Evolutionary conservation across 192 early-diverging fungal species (phyloP), one percentile per base, ranked within the genome.

Genomic region (Gryganskiella cystojenkinii): DNA sequence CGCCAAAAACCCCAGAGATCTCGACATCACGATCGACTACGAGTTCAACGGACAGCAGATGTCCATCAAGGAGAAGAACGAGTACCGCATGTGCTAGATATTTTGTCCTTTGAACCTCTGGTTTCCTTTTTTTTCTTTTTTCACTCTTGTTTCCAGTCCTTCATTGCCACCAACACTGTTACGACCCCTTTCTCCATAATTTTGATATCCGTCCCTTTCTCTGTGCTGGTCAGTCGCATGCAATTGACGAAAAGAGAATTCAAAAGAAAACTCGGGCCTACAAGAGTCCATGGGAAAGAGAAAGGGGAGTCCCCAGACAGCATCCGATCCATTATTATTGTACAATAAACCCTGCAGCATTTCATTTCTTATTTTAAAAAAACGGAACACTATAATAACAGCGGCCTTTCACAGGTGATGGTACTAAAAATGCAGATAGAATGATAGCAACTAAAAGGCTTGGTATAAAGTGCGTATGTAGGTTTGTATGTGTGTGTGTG

Each of bases 1-100:
- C 69, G 83, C 71, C 47, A 85, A 82, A 65, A 99, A 99, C 85
- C 91, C 93, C 45, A 89, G 98, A 71, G 96, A 99, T 80, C 83
- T 98, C 45, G 96, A 98, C 69, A 97, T 99, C 70, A 83, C 70
- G 37, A 92, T 99, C 61, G 70, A 67, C 22, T 83, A 78, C 44
- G 78, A 80, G 49, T 83, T 83, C 59, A 59, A 49, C 28, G 79
- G 82, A 17, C 54, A 68, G 50, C 56, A 63, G 46, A 71, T 74
- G 61, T 56, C 67, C 40, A 27, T 70, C 42, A 71, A 74, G 59
- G 82, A 83, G 67, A 67, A 63, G 67, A 80, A 80, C 63, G 79
- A 75, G 70, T 83, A 80, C 63, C 79, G 74, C 49, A 83, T 83
- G 82, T 83, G 67, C 33, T 78, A 78, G 56, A 17, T 9, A 9